Evolutionary conservation across 1,284 basidiomycete genomes (phyloP), one percentile per base, ranked within the genome.

Genomic region (Cutaneotrichosporon cutaneum): DNA sequence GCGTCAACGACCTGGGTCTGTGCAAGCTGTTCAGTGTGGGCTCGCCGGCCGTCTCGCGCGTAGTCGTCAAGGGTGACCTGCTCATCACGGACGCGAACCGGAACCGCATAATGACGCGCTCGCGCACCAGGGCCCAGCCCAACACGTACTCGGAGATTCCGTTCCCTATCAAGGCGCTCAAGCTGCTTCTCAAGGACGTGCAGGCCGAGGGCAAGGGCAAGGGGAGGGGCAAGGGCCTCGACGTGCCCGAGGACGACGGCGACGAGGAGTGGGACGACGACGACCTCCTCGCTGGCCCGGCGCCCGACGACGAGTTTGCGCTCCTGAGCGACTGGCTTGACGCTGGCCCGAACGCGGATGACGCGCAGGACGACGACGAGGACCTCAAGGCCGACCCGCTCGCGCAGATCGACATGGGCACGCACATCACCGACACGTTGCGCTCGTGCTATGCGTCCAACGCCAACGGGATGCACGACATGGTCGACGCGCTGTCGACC

Each of bases 51-150:
- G 72, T 97, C 66, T 84, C 85, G 62, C 82, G 79, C 30, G 80
- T 94, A 22, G 77, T 83, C 33, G 95, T 98, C 44, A 92, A 92
- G 72, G 95, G 95, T n/a, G 94, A 97, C 74, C 85, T 96, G 61
- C 87, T 98, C 53, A 84, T 95, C 59, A 88, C 86, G 60, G 85
- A 86, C 3, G 85, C 87, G 70, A 92, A 89, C 45, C 85, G 86
- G 67, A 85, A 94, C 79, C 87, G 91, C 70, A 98, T 98, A 77
- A 92, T 96, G 87, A 98, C 95, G 45, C 88, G 95, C 63, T 95
- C 94, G 47, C 85, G 87, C 70, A 92, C 94, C 48, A 91, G 88
- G 82, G 83, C 84, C 11, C 90, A 83, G 39, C 94, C 94, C 0
- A 88, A 88, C 63, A 87, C 92, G 76, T 98, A 91, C 76, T 90